Conservation (phyloP, 352 stramenopile genomes). For the Phytophthora cryptogea region DNA sequence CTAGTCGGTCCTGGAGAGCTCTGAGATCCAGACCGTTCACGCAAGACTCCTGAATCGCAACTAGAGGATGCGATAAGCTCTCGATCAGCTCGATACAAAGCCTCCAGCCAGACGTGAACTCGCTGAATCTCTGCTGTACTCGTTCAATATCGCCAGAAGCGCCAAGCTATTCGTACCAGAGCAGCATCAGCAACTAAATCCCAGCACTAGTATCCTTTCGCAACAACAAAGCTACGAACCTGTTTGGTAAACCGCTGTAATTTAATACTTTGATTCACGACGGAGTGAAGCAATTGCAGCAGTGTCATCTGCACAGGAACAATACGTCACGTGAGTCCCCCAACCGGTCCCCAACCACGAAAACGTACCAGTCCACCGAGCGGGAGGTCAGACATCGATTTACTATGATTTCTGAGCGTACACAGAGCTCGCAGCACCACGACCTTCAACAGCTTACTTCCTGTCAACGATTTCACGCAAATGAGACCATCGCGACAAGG, state of each 20-base stretch:
- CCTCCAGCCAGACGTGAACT: constrained; percentile 57
- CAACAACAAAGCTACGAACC: constrained; percentile 6
- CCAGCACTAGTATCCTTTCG: background rate
- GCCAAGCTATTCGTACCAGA: constrained; percentile 9
- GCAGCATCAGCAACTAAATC: background rate
- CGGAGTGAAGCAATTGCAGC: constrained; percentile 26
- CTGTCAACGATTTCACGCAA: constrained; percentile 1
- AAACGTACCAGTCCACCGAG: constrained; percentile 26
- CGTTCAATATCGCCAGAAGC: constrained; percentile 12
- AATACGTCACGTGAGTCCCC: constrained; percentile 8
- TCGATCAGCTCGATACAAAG: constrained; percentile 36
- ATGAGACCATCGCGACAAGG: background rate
- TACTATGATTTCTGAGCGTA: background rate
- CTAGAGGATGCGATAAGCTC: constrained; percentile 23
- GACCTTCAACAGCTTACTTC: constrained; percentile 15
- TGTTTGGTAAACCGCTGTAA: constrained; percentile 31
- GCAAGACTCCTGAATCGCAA: constrained; percentile 20
- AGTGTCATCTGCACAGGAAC: constrained; percentile 18
- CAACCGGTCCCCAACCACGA: background rate
- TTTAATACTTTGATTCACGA: constrained; percentile 30
- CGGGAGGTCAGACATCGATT: background rate
- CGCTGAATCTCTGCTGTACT: constrained; percentile 42
- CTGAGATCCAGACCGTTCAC: constrained; percentile 17
- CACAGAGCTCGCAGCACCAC: constrained; percentile 17
- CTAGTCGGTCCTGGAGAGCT: constrained; percentile 4